Evolutionary conservation across 106 monocot species (phyloP), one percentile per base, ranked within the genome.

Genomic region (Dendrobium nobile): DNA sequence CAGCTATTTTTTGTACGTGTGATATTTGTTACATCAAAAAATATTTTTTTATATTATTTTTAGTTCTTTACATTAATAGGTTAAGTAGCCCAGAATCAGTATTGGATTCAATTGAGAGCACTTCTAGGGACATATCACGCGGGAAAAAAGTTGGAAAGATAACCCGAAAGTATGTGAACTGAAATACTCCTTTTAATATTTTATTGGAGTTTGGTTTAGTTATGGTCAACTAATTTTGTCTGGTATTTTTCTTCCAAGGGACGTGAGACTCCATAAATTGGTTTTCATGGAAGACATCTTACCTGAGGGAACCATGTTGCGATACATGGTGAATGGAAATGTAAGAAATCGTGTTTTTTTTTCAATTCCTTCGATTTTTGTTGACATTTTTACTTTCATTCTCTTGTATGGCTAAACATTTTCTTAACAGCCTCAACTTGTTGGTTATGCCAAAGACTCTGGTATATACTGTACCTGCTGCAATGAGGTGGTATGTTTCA

Each of bases 381-480:
- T 42, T 44, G 28, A 44, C 6, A 74, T 20, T 76, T 24, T 37
- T 4, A 26, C 26, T 4, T 27, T 44, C 19, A 0, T 27, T 48
- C 48, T 8, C 22, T 26, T 76, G 48, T 24, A 76, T 76, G 27
- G 24, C 45, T 51, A 33, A 9, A 67, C 10, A 41, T 33, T 77
- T 54, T 13, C 76, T 77, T 68, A 6, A 75, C 87, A 99, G 99
- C 83, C 84, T 82, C 85, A 91, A 79, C 91, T 93, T 56, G 86
- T 91, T 26, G 99, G 99, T 78, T 99, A 93, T 75, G 95, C 95
- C 78, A 93, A 93, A 85, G 95, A 86, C 77, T 80, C 73, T 84
- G 99, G 93, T 82, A 99, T 99, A 81, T 93, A 81, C 68, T 99
- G 99, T 77, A 78, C 67, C 65, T 95, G 95, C 85, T 99, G 99